Evolutionary conservation across 2,329 filamentous ascomycete species (phyloP).

Genomic region (Blastomyces gilchristii): DNA sequence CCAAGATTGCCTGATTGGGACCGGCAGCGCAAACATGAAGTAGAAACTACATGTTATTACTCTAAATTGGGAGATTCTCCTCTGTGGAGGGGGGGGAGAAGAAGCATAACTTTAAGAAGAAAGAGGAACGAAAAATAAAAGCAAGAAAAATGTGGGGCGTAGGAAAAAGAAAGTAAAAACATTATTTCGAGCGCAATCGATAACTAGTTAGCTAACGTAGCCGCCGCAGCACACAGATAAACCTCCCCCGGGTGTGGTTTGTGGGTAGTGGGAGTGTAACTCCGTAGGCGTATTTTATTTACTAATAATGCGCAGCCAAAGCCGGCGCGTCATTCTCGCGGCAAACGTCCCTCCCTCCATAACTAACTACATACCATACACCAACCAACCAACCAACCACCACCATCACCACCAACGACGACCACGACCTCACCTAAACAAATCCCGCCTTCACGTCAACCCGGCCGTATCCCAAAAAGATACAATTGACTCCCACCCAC

Average conservation of each 20-base stretch:
- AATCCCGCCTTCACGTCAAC: background rate
- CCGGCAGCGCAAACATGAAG: too few species aligned
- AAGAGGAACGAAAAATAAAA: background rate
- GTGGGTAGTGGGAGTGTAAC: too few species aligned
- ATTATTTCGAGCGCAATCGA: background rate
- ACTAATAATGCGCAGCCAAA: background rate
- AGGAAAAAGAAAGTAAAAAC: background rate
- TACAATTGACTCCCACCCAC: background rate
- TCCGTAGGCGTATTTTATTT: background rate
- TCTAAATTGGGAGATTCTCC: background rate
- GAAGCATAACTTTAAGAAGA: background rate
- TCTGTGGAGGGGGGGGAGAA: background rate
- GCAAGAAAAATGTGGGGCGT: background rate
- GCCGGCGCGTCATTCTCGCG: constrained; percentile 1
- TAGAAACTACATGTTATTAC: background rate
- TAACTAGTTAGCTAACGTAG: too few species aligned
- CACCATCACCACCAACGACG: too few species aligned
- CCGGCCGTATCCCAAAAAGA: background rate
- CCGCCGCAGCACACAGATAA: too few species aligned
- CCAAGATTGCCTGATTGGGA: too few species aligned
- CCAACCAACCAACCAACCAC: too few species aligned
- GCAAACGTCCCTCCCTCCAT: background rate
- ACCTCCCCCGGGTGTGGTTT: too few species aligned
- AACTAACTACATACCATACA: too few species aligned
- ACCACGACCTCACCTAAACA: constrained; percentile 2